A percentile compares a stretch with the other conserved stretches of the same genome.
These are phyloP conservation scores for Erysimum cheiranthoides DNA, from an alignment of 345 rosid species.

Conservation along the genomic window DNA sequence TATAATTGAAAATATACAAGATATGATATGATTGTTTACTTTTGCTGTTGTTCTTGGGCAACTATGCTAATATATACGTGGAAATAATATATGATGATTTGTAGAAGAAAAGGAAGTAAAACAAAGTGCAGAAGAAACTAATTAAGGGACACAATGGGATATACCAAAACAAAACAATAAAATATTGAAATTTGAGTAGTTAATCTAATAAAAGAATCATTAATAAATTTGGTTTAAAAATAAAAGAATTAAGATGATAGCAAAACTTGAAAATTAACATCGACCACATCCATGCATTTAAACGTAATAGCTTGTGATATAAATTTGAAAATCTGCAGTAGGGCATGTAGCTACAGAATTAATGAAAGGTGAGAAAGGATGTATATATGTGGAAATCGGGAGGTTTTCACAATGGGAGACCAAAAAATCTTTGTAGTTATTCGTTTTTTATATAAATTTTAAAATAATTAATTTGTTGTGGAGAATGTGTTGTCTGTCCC, in stretches of 20 bases:
- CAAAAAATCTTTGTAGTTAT: conserved; percentile 34
- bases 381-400: conserved; percentile 28
- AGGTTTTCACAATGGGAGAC: conserved; percentile 48
- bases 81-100: too few relatives aligned
- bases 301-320: not conserved
- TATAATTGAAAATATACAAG: not conserved
- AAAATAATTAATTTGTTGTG: conserved; percentile 22
- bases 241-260: not conserved
- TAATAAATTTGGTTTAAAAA: not conserved
- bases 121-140: not conserved
- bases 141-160: not conserved
- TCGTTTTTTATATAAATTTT: conserved; percentile 9
- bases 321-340: conserved; percentile 4
- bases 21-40: not conserved
- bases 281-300: conserved; percentile 7
- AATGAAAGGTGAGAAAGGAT: conserved; percentile 24
- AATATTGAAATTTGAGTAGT: not conserved
- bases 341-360: conserved; percentile 26
- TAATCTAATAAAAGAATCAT: not conserved
- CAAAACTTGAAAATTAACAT: not conserved
- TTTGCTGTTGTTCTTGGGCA: not conserved
- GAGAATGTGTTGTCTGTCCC: conserved; percentile 42
- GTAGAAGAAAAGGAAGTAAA: too few relatives aligned
- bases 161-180: not conserved
- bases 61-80: not conserved